Conservation (phyloP, 495 filamentous ascomycete species). For the Penicillium antarcticum region DNA sequence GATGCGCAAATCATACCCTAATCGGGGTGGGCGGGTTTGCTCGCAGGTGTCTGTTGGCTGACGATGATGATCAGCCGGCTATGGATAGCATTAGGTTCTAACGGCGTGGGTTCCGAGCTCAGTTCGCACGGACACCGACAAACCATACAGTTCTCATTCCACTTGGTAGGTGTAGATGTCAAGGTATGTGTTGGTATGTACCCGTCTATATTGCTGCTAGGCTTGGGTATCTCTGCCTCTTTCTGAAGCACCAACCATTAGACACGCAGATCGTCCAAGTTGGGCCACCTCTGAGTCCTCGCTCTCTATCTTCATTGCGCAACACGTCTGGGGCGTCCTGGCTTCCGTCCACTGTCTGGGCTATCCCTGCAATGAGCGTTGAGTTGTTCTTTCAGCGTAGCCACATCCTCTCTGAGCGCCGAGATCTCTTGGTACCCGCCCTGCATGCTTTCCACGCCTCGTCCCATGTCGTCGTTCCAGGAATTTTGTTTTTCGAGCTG, state of each 20-base stretch:
- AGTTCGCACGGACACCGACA: not conserved
- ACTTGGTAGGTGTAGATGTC: not conserved
- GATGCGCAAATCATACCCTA: too few species aligned
- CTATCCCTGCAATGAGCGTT: not conserved
- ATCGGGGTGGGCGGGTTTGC: too few species aligned
- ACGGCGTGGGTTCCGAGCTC: not conserved
- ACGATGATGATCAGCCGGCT: not conserved
- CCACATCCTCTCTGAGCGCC: not conserved
- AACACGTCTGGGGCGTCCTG: not conserved
- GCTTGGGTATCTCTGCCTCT: not conserved
- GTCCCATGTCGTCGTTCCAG: slow-evolving; percentile 2
- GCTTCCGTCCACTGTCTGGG: not conserved
- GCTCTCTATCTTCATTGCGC: not conserved
- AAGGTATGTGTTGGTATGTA: not conserved
- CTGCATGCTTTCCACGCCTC: slow-evolving; percentile 1
- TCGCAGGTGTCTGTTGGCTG: not conserved
- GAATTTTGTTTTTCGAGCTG: slow-evolving; percentile 1
- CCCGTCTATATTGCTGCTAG: not conserved
- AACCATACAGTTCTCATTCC: not conserved
- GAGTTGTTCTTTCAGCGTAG: not conserved
- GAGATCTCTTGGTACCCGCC: not conserved
- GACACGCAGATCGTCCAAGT: not conserved
- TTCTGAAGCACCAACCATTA: not conserved
- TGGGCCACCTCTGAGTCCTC: not conserved
- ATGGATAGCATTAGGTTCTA: not conserved